Base-by-base conservation (phyloP, 1,139 yeast species). In the Blastobotrys elegans region DNA sequence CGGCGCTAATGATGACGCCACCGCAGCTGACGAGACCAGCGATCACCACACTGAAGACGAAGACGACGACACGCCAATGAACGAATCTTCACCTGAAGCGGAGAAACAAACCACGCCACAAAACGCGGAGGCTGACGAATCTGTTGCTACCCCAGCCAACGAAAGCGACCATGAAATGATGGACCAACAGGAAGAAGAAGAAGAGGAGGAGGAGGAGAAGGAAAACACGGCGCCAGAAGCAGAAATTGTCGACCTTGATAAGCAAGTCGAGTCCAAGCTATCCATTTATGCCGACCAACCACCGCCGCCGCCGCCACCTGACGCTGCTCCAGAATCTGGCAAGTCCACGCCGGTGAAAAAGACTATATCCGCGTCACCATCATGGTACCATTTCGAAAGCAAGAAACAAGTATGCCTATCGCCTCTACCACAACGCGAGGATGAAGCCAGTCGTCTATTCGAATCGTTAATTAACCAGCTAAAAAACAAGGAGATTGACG, bases 361-460 rank as follows among this genome's bases (percentile, higher is more conserved):
- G 8, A 5, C 27, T 10, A 5, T 24, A 6, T 24, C 27, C 27
- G 10, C 5, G 8, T 24, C 27, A 13, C 47, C 43, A 6, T 46
- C 54, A 10, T 57, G 61, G 61, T 53, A 48, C 39, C 36, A 50
- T 6, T 43, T 53, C 22, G 57, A 52, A 32, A 32, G 43, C 39
- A 51, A 52, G 38, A 57, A 57, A 37, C 53, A 55, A 42, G 44
- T 41, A 1, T 57, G 59, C 43, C 24, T 49, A 29, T 50, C 57
- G 5, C 60, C 60, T 8, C 45, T 60, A 17, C 62, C 64, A 5
- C 52, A 50, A 27, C 39, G 34, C 11, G 55, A 51, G 18, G 50
- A 51, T 5, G 61, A 55, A n/a, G 59, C 63, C 11, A 47, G 51
- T 22, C 40, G 48, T n/a, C 46, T 60, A 31, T 56, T 58, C 32